Evolutionary conservation across 371 early-diverging fungal species (phyloP).

Genomic region (Mucor lusitanicus): DNA sequence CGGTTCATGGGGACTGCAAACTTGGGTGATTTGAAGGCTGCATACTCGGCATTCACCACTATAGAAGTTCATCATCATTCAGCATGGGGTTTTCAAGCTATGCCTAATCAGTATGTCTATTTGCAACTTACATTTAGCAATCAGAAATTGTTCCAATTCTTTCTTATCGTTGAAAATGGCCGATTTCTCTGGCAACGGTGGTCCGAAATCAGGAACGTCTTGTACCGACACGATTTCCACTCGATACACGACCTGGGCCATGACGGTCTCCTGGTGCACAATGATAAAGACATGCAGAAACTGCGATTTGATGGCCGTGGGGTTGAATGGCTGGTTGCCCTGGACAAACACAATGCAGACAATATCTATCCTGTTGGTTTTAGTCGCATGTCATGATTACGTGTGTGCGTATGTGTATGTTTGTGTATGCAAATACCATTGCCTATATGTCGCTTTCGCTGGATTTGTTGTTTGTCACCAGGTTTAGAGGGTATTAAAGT

Average conservation of each 20-base stretch:
- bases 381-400: not conserved
- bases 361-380: conserved; percentile 55
- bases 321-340: conserved; percentile 66
- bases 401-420: not conserved
- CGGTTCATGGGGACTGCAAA: conserved; percentile 58
- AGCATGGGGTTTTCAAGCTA: not conserved
- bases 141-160: conserved; percentile 58
- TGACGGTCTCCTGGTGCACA: conserved; percentile 53
- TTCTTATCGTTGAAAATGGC: conserved; percentile 55
- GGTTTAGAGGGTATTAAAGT: conserved; percentile 75
- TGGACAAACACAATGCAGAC: conserved; percentile 76
- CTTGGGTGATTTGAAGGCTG: conserved; percentile 77
- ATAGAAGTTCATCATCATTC: not conserved
- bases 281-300: conserved; percentile 79
- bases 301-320: conserved; percentile 73
- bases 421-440: conserved; percentile 55
- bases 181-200: conserved; percentile 58
- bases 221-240: conserved; percentile 63
- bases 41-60: conserved; percentile 81
- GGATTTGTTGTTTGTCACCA: conserved; percentile 80
- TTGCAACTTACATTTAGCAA: conserved; percentile 58
- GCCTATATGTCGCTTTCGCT: conserved; percentile 86
- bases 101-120: not conserved
- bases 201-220: conserved; percentile 72
- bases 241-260: conserved; percentile 41